phyloP scores from a whole-genome alignment of 2,329 filamentous ascomycete genomes.

The Sclerotinia trifoliorum region DNA sequence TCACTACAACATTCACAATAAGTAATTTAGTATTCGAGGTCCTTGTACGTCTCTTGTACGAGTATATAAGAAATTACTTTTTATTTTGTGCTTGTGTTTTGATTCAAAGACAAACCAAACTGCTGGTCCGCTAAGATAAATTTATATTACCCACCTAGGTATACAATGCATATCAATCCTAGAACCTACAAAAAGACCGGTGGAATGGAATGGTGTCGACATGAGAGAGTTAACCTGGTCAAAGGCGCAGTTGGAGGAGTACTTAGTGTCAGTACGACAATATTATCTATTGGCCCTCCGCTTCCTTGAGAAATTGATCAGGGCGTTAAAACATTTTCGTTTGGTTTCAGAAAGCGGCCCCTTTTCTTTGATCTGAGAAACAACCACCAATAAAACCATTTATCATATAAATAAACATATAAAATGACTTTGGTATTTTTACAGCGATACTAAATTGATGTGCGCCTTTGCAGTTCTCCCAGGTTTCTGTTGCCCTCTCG shows the following conservation, averaged over 20 bases:
- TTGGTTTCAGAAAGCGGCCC: slow-evolving; percentile 18
- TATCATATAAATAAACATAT: background rate
- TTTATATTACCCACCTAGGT: too few relatives aligned
- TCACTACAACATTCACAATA: background rate
- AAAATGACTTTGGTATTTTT: background rate
- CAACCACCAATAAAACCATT: slow-evolving; percentile 17
- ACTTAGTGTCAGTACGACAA: background rate
- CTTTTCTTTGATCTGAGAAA: slow-evolving; percentile 3
- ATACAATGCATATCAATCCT: slow-evolving; percentile 2
- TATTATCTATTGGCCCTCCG: slow-evolving; percentile 5
- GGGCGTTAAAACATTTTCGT: slow-evolving; percentile 21
- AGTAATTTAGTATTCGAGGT: background rate
- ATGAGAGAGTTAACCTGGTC: background rate
- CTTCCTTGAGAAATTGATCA: background rate
- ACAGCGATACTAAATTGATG: background rate
- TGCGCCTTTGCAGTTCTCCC: background rate
- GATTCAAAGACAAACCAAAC: background rate
- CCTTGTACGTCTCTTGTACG: background rate
- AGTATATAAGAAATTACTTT: slow-evolving; percentile 10
- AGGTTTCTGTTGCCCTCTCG: background rate
- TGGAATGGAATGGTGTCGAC: background rate
- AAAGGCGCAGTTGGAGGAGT: slow-evolving; percentile 2
- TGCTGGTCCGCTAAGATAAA: background rate
- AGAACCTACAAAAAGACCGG: background rate
- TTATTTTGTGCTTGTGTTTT: slow-evolving; percentile 4